Evolutionary conservation across 108 stramenopile species (phyloP).

Genomic region (Epithemia pelagica): DNA sequence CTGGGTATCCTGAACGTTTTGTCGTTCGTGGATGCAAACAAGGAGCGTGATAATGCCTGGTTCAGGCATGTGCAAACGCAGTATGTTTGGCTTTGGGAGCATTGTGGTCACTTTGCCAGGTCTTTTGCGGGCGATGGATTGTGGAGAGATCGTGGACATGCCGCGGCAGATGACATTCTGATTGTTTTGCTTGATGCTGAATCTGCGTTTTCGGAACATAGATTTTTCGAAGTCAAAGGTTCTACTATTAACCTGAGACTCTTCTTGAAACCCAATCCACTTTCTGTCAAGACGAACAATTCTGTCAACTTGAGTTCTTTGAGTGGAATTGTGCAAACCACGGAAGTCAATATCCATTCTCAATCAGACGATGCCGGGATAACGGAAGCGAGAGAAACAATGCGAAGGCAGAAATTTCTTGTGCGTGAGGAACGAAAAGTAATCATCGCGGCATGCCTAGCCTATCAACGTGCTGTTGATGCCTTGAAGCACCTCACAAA

Average conservation of each 20-base stretch:
- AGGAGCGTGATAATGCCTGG: slow-evolving; percentile 13
- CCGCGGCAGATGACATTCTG: slow-evolving; percentile 58
- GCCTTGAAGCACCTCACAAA: slow-evolving; percentile 27
- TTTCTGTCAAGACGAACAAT: background rate
- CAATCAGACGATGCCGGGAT: slow-evolving; percentile 22
- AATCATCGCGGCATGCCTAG: slow-evolving; percentile 63
- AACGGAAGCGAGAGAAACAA: slow-evolving; percentile 30
- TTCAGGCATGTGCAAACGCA: slow-evolving; percentile 49
- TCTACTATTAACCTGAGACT: background rate
- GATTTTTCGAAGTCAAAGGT: background rate
- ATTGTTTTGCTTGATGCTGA: slow-evolving; percentile 49
- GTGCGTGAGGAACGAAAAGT: slow-evolving; percentile 64
- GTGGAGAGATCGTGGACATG: slow-evolving; percentile 76
- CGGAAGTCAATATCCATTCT: background rate
- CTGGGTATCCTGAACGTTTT: background rate
- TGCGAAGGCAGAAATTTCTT: slow-evolving; percentile 47
- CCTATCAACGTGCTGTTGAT: slow-evolving; percentile 56
- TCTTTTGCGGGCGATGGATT: slow-evolving; percentile 75
- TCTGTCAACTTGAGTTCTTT: slow-evolving; percentile 10
- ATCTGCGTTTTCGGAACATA: slow-evolving; percentile 15
- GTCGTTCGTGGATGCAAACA: slow-evolving; percentile 27
- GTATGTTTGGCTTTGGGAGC: slow-evolving; percentile 76
- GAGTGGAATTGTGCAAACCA: slow-evolving; percentile 13
- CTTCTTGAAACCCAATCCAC: background rate
- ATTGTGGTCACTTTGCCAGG: slow-evolving; percentile 83